phyloP scores from a whole-genome alignment of 2,329 filamentous ascomycete species.

The Diaporthe sp. region DNA sequence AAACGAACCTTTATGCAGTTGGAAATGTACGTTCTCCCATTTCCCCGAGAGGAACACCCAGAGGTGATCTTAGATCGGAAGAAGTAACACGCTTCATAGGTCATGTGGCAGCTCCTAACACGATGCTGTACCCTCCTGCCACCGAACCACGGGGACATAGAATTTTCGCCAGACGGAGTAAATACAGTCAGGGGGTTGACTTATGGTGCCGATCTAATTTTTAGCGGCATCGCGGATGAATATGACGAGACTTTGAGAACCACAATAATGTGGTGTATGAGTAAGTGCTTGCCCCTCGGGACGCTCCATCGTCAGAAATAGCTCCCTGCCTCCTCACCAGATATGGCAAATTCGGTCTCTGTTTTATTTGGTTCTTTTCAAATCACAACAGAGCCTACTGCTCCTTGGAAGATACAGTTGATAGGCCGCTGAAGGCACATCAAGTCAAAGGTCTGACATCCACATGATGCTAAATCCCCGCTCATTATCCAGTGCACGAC shows the following conservation, averaged over 20 bases:
- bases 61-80: background rate
- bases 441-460: background rate
- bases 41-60: background rate
- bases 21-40: background rate
- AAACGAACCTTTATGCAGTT: background rate
- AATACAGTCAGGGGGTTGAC: background rate
- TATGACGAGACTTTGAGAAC: background rate
- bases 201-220: background rate
- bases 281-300: background rate
- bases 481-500: background rate
- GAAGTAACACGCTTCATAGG: background rate
- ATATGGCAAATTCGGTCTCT: background rate
- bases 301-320: too few relatives aligned
- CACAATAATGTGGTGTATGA: conserved; percentile 9
- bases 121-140: background rate
- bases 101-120: conserved; percentile 23
- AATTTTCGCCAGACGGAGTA: background rate
- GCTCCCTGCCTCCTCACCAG: accelerated
- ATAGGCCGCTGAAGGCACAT: background rate
- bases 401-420: background rate
- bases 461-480: background rate
- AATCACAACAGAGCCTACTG: background rate
- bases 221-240: background rate
- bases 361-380: too few relatives aligned
- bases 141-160: background rate